Evolutionary conservation across 2,329 filamentous ascomycete species (phyloP), one percentile per base, ranked within the genome.

Genomic region (Cladosporium cucumerinum): DNA sequence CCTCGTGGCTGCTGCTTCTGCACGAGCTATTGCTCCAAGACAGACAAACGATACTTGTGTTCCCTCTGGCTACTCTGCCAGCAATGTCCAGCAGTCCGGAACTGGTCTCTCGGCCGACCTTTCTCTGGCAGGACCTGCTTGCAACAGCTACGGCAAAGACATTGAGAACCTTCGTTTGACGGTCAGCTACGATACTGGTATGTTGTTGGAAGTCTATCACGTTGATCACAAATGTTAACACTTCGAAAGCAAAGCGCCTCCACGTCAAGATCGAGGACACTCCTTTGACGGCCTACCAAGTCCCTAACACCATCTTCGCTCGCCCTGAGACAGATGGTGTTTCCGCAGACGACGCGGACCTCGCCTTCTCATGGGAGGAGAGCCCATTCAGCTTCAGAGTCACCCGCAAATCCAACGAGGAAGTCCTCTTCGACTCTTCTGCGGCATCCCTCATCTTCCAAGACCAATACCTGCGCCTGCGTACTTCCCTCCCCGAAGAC

Each of bases 401-500:
- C 60, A 59, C 39, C 26, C 66, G 67, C 28, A 59, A 61, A 16
- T 63, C 48, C 25, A 65, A 62, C 46, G 63, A 58, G 6, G 68
- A 69, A 34, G 80, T 85, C 4, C 77, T 92, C 12, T 92, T 92
- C 73, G 88, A 93, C 71, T 91, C 89, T 0, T 86, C 86, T 0
- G 87, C 83, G 1, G 84, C 85, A 3, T 81, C 82, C 12, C 78
- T 95, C 14, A 81, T 95, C 52, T 95, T 93, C 71, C 88, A 95
- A 78, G 87, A 86, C 16, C 91, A 95, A 75, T 95, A 92, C 72
- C 77, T 95, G 25, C 86, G 88, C 23, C 81, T 94, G 65, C 84
- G 89, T 48, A 93, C 91, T 2, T 85, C 82, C 65, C 80, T 95
- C 14, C 90, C 91, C 0, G 76, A 85, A 0, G 80, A 87, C 60